Percentiles rank a stretch among this genome's conserved stretches.
phyloP scores from a whole-genome alignment of 257 asterid species.

The Nicotiana noctiflora region DNA sequence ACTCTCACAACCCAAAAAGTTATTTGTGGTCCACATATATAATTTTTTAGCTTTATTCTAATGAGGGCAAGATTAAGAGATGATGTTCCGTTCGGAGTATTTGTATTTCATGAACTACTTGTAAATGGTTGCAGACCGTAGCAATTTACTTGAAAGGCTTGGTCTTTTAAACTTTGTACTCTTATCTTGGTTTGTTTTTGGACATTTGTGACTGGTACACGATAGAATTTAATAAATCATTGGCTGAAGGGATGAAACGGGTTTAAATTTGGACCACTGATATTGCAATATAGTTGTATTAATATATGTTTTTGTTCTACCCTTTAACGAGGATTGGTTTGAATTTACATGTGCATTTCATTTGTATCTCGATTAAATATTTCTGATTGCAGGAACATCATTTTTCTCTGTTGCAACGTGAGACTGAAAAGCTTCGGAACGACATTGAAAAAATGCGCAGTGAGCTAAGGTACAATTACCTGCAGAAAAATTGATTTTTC shows the following conservation, averaged over 20 bases:
- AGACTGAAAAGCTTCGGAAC: slow-evolving; percentile 49
- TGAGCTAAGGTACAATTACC: slow-evolving; percentile 41
- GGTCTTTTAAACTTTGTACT: not conserved
- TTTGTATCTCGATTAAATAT: not conserved
- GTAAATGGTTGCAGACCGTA: too few species aligned
- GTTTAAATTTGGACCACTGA: not conserved
- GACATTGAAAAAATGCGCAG: slow-evolving; percentile 65
- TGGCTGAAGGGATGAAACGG: not conserved
- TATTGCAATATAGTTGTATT: not conserved
- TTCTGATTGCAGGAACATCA: slow-evolving; percentile 45
- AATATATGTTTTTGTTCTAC: not conserved
- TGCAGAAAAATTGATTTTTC: not conserved
- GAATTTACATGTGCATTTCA: not conserved
- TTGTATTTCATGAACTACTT: too few species aligned
- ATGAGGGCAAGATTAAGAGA: too few species aligned
- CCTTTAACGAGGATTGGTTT: not conserved
- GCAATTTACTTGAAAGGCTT: too few species aligned
- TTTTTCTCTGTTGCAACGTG: slow-evolving; percentile 56
- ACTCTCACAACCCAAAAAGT: too few species aligned
- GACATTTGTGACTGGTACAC: not conserved
- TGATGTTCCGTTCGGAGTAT: too few species aligned
- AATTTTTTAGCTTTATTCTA: too few species aligned
- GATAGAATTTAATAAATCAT: not conserved
- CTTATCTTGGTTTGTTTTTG: not conserved
- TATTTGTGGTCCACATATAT: too few species aligned